Base-by-base conservation (phyloP, 345 rosid species). In the Pugionium cornutum region DNA sequence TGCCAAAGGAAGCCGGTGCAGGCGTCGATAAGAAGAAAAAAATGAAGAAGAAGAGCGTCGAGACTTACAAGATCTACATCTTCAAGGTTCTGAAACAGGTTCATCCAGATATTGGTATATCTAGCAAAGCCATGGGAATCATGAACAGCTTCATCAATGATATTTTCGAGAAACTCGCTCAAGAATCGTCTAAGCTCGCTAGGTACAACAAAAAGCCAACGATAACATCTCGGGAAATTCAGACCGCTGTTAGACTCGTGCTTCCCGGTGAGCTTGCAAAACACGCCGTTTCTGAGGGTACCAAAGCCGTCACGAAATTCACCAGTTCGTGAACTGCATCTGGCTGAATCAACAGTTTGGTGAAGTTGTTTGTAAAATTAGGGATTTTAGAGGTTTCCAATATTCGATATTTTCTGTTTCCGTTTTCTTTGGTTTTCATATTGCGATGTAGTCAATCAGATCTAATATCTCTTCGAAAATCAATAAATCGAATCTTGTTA, bases 251-350 rank as follows among this genome's bases (percentile, higher is more conserved):
- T 4, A 75, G 90, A 4, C 81, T 87, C 6, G 88, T 87, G 0
- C 83, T 87, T 6, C 94, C 88, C 0, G 90, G 88, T 1, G 94
- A 87, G 65, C 79, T 87, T 0, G 94, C 94, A 0, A 85, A 87
- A 64, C 94, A 87, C 26, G 91, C 91, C 2, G 88, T 87, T 0
- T 87, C 94, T 3, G 94, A 87, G 70, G 88, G 18, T 18, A 18
- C 18, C 18, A 18, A 18, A 18, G 18, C 18, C 18, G 18, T 18
- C 18, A 18, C 18, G 94, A 0, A 84, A 70, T 87, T 85, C 35
- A 87, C 94, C 7, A 69, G 73, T 44, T 69, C 73, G 59, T 69
- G 2, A 36, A 40, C 0, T 18, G 18, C 18, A 0, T 18, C 18
- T 18, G 0, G 0, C 0, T 18, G 18, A 18, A 18, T 18, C 18